These are phyloP conservation scores for Zarea fungicola DNA, from an alignment of 2,329 filamentous ascomycete species.

Conservation along the genomic window DNA sequence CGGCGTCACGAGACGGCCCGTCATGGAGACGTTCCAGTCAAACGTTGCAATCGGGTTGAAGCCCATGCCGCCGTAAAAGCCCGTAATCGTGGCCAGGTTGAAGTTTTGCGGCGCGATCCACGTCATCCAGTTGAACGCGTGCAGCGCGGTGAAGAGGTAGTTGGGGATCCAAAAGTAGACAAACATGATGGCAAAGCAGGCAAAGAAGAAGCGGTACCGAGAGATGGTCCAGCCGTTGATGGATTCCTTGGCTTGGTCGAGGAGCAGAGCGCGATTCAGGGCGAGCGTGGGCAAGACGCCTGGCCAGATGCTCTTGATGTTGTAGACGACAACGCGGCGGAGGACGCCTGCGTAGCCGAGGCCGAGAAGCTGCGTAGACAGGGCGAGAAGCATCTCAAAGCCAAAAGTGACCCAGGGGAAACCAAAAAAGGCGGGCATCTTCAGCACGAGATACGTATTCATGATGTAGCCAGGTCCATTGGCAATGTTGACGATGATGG, in stretches of 20 bases:
- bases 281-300: conserved; percentile 23
- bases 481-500: conserved; percentile 34
- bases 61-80: neutral
- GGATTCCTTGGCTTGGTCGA: conserved; percentile 30
- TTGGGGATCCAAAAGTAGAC: conserved; percentile 42
- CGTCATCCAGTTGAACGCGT: conserved; percentile 41
- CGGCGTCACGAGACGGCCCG: neutral
- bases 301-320: conserved; percentile 6
- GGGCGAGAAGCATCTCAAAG: conserved; percentile 30
- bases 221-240: conserved; percentile 39
- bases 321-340: conserved; percentile 25
- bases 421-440: conserved; percentile 22
- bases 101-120: conserved; percentile 40
- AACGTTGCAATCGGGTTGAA: conserved; percentile 12
- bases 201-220: conserved; percentile 35
- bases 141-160: conserved; percentile 36
- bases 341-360: conserved; percentile 29
- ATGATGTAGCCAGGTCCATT: conserved; percentile 29
- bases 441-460: conserved; percentile 31
- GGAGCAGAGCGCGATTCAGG: conserved; percentile 13
- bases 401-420: conserved; percentile 12
- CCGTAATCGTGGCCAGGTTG: conserved; percentile 26
- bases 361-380: conserved; percentile 29
- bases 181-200: conserved; percentile 32
- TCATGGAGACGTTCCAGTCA: conserved; percentile 8